Evolutionary conservation across 2,329 filamentous ascomycete genomes (phyloP).

Genomic region (Trichoderma atrobrunneum): DNA sequence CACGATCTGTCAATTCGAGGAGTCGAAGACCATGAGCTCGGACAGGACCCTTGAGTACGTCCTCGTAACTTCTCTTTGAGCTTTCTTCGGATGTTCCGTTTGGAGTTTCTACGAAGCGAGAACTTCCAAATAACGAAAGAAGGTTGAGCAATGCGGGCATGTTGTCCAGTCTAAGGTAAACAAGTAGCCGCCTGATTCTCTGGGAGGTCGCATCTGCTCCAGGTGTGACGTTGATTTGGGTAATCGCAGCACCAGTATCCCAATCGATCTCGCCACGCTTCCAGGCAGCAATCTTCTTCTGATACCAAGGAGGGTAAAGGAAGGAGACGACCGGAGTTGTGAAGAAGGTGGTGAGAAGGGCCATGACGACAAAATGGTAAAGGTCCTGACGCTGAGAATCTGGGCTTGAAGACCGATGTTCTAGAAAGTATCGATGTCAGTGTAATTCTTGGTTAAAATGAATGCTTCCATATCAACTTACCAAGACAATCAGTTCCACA

Average conservation of each 20-base stretch:
- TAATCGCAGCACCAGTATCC: constrained; percentile 43
- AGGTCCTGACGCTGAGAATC: constrained; percentile 76
- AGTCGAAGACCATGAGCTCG: constrained; percentile 83
- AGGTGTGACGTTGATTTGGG: constrained; percentile 19
- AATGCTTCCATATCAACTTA: constrained; percentile 40
- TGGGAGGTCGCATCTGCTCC: constrained; percentile 14
- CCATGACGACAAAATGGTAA: constrained; percentile 97
- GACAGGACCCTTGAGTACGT: constrained; percentile 35
- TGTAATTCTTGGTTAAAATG: not conserved
- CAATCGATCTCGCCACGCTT: constrained; percentile 88
- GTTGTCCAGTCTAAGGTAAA: constrained; percentile 82
- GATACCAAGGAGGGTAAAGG: constrained; percentile 68
- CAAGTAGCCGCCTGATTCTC: constrained; percentile 62
- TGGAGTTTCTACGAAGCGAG: constrained; percentile 24
- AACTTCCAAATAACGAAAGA: constrained; percentile 70
- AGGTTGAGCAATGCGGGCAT: constrained; percentile 79
- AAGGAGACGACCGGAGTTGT: constrained; percentile 73
- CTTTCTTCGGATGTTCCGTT: constrained; percentile 14
- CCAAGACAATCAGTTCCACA: constrained; percentile 90
- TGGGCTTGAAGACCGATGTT: constrained; percentile 77
- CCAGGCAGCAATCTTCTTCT: constrained; percentile 52
- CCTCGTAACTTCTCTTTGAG: constrained; percentile 30
- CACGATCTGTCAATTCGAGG: constrained; percentile 83
- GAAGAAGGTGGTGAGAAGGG: constrained; percentile 77
- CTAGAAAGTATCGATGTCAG: constrained; percentile 33